Base-by-base conservation (phyloP, 179 eudicot species). In the Spergularia azorica region DNA sequence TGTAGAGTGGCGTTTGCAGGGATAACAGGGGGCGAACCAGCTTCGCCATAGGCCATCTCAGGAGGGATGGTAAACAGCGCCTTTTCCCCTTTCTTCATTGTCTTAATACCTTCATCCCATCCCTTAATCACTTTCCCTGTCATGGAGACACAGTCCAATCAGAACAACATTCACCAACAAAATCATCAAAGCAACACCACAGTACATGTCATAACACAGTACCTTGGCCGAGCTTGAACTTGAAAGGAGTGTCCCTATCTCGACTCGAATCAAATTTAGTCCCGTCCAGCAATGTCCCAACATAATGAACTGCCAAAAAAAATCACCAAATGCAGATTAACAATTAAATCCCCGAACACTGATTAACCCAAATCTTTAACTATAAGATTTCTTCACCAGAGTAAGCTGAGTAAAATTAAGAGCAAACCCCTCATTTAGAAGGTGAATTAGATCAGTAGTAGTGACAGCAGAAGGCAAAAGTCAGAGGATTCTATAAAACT, bases 21-120 rank as follows among this genome's bases (percentile, higher is more conserved):
- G 68, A 92, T 92, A 11, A 92, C 88, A 36, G 97, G 97, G 56
- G 94, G 93, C 36, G 97, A 92, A 68, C 97, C 96, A 77, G 86
- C 63, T 81, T 85, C 89, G 43, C 97, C 96, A 80, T 93, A 93
- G 6, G 97, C 96, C 70, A 92, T 86, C 77, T 84, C 96, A 0
- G 98, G 79, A 70, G 98, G 98, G 72, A 94, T 92, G 72, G 98
- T 94, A 94, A 74, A 92, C n/a, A 63, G 94, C 91, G 92, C 88
- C 6, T 83, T 87, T 74, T 92, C 97, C 9, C 97, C 92, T 63
- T 92, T 92, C 77, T 90, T 90, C 97, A 92, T 92, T 2, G 97
- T 90, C 82, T 85, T 90, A 67, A 92, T 86, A 43, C 94, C 94
- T 75, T 80, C 78, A 71, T 92, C 94, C 97, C 92, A 92, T 75